Conservation (phyloP, 768 basidiomycete genomes). For the Suillus clintonianus region DNA sequence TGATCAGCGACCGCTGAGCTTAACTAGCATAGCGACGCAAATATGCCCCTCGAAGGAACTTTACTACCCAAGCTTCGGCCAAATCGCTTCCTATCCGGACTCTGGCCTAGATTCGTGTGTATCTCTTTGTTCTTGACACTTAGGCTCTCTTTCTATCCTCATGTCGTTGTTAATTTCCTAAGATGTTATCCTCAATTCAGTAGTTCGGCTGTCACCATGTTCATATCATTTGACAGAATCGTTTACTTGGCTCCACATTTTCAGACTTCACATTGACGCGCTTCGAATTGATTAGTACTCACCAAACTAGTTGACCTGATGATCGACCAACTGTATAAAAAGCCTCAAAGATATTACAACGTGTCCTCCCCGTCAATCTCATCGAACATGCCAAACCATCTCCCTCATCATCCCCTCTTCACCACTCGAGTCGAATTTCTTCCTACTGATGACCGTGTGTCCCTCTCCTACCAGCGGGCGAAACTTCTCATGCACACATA, state of each 20-base stretch:
- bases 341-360: conserved; percentile 10
- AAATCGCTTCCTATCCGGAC: conserved; percentile 13
- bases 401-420: conserved; percentile 47
- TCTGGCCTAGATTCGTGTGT: conserved; percentile 12
- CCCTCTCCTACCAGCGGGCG: conserved; percentile 52
- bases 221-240: conserved; percentile 17
- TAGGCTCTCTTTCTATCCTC: conserved; percentile 13
- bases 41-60: too few species aligned
- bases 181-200: conserved; percentile 13
- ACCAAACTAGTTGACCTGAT: too few species aligned
- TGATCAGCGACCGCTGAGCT: neutral
- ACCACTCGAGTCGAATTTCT: conserved; percentile 48
- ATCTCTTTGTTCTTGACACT: conserved; percentile 13
- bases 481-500: conserved; percentile 51
- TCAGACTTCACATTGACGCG: conserved; percentile 3
- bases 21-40: too few species aligned
- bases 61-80: conserved; percentile 10
- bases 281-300: conserved; percentile 17
- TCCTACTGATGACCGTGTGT: conserved; percentile 46
- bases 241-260: conserved; percentile 10
- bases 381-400: conserved; percentile 11
- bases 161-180: conserved; percentile 13
- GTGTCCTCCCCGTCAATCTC: neutral
- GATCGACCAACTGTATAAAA: conserved; percentile 20
- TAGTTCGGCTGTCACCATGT: conserved; percentile 13